Conservation (phyloP, 2,329 filamentous ascomycete genomes). For the Nemania sp. region DNA sequence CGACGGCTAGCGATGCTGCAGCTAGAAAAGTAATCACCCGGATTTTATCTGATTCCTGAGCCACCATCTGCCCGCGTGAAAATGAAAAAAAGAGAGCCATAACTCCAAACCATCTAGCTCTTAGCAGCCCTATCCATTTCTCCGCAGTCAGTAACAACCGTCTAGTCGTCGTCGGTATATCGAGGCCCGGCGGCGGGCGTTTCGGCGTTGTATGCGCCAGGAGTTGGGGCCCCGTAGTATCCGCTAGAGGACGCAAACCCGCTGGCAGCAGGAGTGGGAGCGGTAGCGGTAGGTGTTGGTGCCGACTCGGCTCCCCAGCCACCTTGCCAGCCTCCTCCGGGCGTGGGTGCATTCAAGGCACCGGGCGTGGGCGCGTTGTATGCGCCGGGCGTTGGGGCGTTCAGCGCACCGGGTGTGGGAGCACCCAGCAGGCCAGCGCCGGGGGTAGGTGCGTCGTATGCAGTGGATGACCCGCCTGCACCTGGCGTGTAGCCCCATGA, state of each 20-base stretch:
- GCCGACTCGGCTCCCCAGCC: slow-evolving; percentile 66
- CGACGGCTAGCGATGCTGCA: neutral
- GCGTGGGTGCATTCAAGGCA: slow-evolving; percentile 68
- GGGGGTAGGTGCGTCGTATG: slow-evolving; percentile 74
- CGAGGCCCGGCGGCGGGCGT: slow-evolving; percentile 40
- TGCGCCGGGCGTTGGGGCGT: slow-evolving; percentile 73
- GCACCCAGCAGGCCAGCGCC: slow-evolving; percentile 60
- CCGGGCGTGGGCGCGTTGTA: slow-evolving; percentile 68
- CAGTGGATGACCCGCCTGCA: slow-evolving; percentile 48
- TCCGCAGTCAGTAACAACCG: neutral
- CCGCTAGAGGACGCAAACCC: slow-evolving; percentile 52
- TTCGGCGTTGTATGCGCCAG: slow-evolving; percentile 40
- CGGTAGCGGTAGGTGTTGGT: slow-evolving; percentile 68
- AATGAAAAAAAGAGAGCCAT: neutral
- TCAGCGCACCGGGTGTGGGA: slow-evolving; percentile 64
- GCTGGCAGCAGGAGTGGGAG: slow-evolving; percentile 71
- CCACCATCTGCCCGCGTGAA: neutral
- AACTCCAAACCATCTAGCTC: slow-evolving; percentile 14
- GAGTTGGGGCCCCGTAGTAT: slow-evolving; percentile 52
- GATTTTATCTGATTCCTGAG: neutral
- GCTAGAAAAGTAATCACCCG: neutral
- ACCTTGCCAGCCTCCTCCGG: slow-evolving; percentile 65
- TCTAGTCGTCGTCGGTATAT: slow-evolving; percentile 41
- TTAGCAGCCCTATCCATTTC: slow-evolving; percentile 19
- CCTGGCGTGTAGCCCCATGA: slow-evolving; percentile 64